Base-by-base conservation (phyloP, 169 alveolate genomes). In the Plasmodium knowlesi region DNA sequence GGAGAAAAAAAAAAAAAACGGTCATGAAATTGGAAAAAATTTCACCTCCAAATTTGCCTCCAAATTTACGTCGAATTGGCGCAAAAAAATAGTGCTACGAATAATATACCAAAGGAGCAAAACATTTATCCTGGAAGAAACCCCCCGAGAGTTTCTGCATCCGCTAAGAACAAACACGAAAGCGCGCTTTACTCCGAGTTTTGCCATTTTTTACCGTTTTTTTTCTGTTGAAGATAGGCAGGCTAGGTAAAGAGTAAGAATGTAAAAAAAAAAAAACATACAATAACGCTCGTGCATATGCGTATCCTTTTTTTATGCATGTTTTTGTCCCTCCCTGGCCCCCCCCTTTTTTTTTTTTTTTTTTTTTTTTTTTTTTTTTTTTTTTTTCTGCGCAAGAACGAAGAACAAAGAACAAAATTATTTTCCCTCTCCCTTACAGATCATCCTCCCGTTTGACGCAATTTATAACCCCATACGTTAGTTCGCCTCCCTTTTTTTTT, bases 291-390 rank as follows among this genome's bases (percentile, higher is more conserved):
- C 54, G 9, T 78, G 39, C 39, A 9, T 37, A 9, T 37, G 37
- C 72, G n/a, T 80, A 25, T 80, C 28, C 71, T 30, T 82, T 32
- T 30, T 82, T 32, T 32, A 37, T 83, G 73, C 14, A 83, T 83
- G 72, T 67, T 22, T n/a, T 12, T 50, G 5, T 28, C 28, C 37
- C 37, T 14, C 32, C 3, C 5, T 3, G 30, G 14, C 37, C 37
- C 25, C 32, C 3, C 5, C 39, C 39, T 32, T 32, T 32, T 32
- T 32, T 32, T 32, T 32, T 32, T 32, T 32, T 32, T 32, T 72
- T 46, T 25, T 12, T 43, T 84, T 70, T 71, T 46, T 46, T 84
- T 73, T 71, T 46, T 12, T 10, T 43, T 43, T 43, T 39, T 39
- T 39, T 8, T 10, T n/a, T n/a, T n/a, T n/a, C n/a, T n/a, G n/a